Base-by-base conservation (phyloP, 805 yeast genomes). In the Wickerhamomyces bovis region DNA sequence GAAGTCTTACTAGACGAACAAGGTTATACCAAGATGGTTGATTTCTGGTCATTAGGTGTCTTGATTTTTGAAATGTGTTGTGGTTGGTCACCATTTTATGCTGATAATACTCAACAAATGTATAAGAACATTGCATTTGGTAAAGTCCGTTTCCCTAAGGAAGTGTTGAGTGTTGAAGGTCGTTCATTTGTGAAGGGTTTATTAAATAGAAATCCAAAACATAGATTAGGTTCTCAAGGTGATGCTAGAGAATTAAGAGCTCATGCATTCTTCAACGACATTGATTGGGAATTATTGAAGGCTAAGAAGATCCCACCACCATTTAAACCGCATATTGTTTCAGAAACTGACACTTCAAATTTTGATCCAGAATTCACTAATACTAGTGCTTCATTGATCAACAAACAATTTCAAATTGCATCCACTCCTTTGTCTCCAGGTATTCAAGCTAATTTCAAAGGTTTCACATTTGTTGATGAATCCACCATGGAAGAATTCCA, bases 11-110 rank as follows among this genome's bases (percentile, higher is more conserved):
- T 94, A 45, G 98, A 94, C 69, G 99, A 94, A 66, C 78, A 87
- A 45, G 99, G 99, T 16, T 94, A 94, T 70, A 94, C 98, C 35
- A 89, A 90, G 67, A 92, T 94, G 98, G 99, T 94, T 51, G 99
- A 94, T 66, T 94, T 94, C 60, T 94, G 99, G 99, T 90, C 98
- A 3, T 71, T 94, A 48, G 99, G 99, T 50, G 99, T 94, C 22
- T 72, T 94, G 48, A 89, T 94, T 41, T 94, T 94, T 67, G 99
- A 94, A 70, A 94, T 94, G 99, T 90, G 98, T 67, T 94, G 98
- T 70, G 99, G 99, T 44, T 94, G 98, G 99, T 86, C 96, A 5
- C 99, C 99, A 46, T 94, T 94, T 66, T 94, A 89, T 61, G 99
- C 98, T 23, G 97, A 92, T 53, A 92, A 89, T 66, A 89, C 96